Base-by-base conservation (phyloP, 208 protist genomes). In the Acanthamoeba divionensis region DNA sequence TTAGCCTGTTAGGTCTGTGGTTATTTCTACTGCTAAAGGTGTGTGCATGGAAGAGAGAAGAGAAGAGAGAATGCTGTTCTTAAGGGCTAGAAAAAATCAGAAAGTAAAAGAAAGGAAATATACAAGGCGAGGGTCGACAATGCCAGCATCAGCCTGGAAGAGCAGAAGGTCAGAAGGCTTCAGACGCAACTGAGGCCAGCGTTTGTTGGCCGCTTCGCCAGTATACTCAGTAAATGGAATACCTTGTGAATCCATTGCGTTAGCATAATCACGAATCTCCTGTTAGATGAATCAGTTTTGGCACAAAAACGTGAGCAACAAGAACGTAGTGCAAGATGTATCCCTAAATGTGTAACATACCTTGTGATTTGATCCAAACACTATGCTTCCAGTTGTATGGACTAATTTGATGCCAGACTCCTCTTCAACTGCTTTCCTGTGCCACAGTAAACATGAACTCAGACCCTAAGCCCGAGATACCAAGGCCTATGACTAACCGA, bases 141-240 rank as follows among this genome's bases (percentile, higher is more conserved):
- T 66, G 44, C 80, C 80, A 12, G 57, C 80, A 36, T 88, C 80
- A 21, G 80, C 80, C 60, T 88, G 80, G 57, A 73, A 88, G 24
- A 88, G 57, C 21, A 71, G 60, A 2, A 41, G 52, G 41, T 88
- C 33, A 29, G 45, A 45, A 41, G 29, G n/a, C 21, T 41, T 88
- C 18, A 88, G 57, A 0, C 36, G 66, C 26, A 88, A 45, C 44
- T 88, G 80, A 2, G 80, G 80, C 57, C 80, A 88, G 45, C 80
- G 47, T 62, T 88, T 88, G 60, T 52, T 88, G 33, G 57, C 80
- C 31, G 66, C 80, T 13, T 86, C 50, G 13, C 38, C 75, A 13
- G 24, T 86, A 48, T 66, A 10, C 36, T 86, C 75, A 24, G 60
- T 38, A 55, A 26, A 86, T 18, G 75, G 75, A 21, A 86, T 47